Evolutionary conservation across 2,329 filamentous ascomycete species (phyloP).

Genomic region (Onygenales sp.): DNA sequence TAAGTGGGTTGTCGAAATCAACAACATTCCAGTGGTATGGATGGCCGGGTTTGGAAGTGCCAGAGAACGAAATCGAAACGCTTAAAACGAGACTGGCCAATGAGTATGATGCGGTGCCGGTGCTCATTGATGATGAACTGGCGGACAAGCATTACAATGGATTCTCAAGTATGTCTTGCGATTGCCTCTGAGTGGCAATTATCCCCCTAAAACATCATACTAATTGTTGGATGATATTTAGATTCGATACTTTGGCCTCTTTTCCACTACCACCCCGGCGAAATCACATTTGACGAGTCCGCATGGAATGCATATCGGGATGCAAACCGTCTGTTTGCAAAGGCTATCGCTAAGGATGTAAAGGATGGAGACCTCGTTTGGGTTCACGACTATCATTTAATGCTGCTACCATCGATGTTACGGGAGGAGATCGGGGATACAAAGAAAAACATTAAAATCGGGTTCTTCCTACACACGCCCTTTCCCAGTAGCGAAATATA

Average conservation of each 20-base stretch:
- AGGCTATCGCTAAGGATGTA: slow-evolving; percentile 76
- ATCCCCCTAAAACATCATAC: neutral
- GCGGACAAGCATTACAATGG: slow-evolving; percentile 96
- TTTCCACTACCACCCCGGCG: slow-evolving; percentile 96
- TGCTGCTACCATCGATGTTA: slow-evolving; percentile 92
- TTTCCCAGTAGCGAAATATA: slow-evolving; percentile 98
- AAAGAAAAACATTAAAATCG: slow-evolving; percentile 91
- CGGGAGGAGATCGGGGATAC: slow-evolving; percentile 73
- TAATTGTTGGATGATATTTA: slow-evolving; percentile 24
- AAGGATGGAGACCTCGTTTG: slow-evolving; percentile 91
- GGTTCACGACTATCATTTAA: slow-evolving; percentile 98
- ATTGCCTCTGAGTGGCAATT: neutral
- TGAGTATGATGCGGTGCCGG: slow-evolving; percentile 79
- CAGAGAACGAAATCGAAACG: slow-evolving; percentile 65
- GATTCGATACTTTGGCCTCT: slow-evolving; percentile 97
- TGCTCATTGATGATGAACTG: slow-evolving; percentile 88
- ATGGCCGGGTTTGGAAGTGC: slow-evolving; percentile 89
- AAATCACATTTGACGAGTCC: slow-evolving; percentile 94
- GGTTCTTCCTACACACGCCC: slow-evolving; percentile 95
- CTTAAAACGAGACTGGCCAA: slow-evolving; percentile 73
- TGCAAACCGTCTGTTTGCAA: slow-evolving; percentile 85
- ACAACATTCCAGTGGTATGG: slow-evolving; percentile 98
- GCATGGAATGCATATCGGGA: slow-evolving; percentile 90
- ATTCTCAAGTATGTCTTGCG: slow-evolving; percentile 68
- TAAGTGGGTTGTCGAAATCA: slow-evolving; percentile 83